Conservation (phyloP, 2,329 filamentous ascomycete genomes). For the Lecanoromycetidae sp. region DNA sequence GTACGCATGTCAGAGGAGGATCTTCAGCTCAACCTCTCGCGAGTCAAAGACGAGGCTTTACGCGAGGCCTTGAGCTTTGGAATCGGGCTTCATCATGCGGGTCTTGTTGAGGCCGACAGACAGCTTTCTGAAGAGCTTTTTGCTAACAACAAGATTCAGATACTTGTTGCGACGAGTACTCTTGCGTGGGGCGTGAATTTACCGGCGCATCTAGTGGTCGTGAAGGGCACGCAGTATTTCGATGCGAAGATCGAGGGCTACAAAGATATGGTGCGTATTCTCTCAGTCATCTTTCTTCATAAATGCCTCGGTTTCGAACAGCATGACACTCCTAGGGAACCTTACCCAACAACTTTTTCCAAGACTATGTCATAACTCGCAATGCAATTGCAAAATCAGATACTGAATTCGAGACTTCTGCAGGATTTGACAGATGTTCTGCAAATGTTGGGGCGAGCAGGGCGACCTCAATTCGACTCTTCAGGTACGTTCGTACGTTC, state of each 20-base stretch:
- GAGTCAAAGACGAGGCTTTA: slow-evolving; percentile 86
- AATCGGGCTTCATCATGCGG: slow-evolving; percentile 93
- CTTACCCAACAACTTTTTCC: too few species aligned
- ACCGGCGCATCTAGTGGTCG: slow-evolving; percentile 89
- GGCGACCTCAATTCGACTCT: slow-evolving; percentile 89
- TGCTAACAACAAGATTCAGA: slow-evolving; percentile 94
- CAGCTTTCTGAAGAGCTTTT: slow-evolving; percentile 90
- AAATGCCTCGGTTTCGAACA: too few species aligned
- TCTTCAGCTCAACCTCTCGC: slow-evolving; percentile 69
- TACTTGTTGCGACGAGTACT: slow-evolving; percentile 88
- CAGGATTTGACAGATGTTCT: slow-evolving; percentile 94
- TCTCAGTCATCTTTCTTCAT: too few species aligned
- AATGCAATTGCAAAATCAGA: too few species aligned
- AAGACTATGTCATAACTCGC: too few species aligned
- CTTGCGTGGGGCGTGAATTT: slow-evolving; percentile 97
- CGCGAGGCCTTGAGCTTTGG: slow-evolving; percentile 94
- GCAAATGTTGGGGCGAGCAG: slow-evolving; percentile 93
- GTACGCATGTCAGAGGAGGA: slow-evolving; percentile 92
- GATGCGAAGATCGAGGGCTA: slow-evolving; percentile 97
- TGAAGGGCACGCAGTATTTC: slow-evolving; percentile 96
- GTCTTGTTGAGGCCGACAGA: slow-evolving; percentile 86
- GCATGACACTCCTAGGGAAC: too few species aligned
- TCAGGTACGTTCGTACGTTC: too few species aligned
- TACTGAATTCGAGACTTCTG: too few species aligned
- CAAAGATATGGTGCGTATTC: slow-evolving; percentile 98